Evolutionary conservation across 768 basidiomycete species (phyloP), one percentile per base, ranked within the genome.

Genomic region (Thelephora ganbajun): DNA sequence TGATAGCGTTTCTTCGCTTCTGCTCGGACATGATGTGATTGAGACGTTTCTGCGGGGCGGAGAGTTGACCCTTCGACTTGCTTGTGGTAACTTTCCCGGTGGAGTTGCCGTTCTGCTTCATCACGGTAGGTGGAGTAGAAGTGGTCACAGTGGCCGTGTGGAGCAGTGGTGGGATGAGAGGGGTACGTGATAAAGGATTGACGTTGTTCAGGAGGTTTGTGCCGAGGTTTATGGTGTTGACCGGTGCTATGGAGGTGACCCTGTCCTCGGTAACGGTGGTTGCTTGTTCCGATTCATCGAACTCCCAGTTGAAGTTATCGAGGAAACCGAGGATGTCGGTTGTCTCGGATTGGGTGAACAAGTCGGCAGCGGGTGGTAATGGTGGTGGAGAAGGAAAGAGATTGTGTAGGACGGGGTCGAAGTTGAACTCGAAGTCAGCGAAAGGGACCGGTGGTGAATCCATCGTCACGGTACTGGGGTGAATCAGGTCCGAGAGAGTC

Each of bases 11-110:
- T 9, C 91, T 79, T 6, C 91, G 84, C 57, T 88, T 88, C 65
- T 94, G 90, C 61, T 94, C 91, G 6, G 87, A 90, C 76, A 89
- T 80, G 69, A 94, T 92, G 67, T 94, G 89, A 60, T 92, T 91
- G 13, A 88, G 74, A 11, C 89, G 76, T 58, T 91, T 90, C 63
- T 93, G 87, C 0, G 87, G 87, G 3, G 78, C 80, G 5, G 87
- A 83, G 20, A 92, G 70, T 16, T 87, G 73, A 0, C 80, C 71
- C 53, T 85, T 87, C 18, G 41, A 68, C 55, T 19, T 56, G 36
- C 22, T 22, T 4, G 51, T 41, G 30, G 51, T 54, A 18, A 56
- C 54, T 50, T 63, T 26, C 6, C 26, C 30, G 23, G 59, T 44
- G 63, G 59, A 16, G 65, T n/a, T n/a, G n/a, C 26, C 26, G 26